phyloP scores from a whole-genome alignment of 2,329 filamentous ascomycete genomes.

The Beauveria brongniartii region DNA sequence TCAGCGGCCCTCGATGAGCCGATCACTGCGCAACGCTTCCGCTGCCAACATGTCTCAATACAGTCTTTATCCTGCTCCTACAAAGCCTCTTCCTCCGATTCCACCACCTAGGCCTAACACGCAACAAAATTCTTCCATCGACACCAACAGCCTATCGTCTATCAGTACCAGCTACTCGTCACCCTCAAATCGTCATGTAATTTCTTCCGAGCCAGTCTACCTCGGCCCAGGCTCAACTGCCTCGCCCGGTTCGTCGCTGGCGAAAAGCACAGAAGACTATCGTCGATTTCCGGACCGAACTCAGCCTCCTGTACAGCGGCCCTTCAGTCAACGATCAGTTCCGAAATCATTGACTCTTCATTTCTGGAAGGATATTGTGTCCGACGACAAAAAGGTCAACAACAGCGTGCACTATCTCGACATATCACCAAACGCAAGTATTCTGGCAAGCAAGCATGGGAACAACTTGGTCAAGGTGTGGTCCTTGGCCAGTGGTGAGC shows the following conservation, averaged over 20 bases:
- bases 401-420: conserved; percentile 28
- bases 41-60: conserved; percentile 5
- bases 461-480: conserved; percentile 86
- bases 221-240: neutral
- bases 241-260: neutral
- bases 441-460: conserved; percentile 28
- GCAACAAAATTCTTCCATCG: neutral
- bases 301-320: neutral
- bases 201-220: neutral
- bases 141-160: conserved; percentile 8
- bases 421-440: conserved; percentile 24
- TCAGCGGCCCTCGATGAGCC: neutral
- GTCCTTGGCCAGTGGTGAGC: conserved; percentile 72
- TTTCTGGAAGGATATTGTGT: conserved; percentile 18
- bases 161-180: conserved; percentile 6
- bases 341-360: neutral
- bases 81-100: conserved; percentile 9
- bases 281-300: neutral
- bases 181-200: neutral
- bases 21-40: neutral
- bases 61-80: conserved; percentile 9
- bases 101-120: neutral
- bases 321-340: neutral
- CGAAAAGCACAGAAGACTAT: neutral
- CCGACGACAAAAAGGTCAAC: conserved; percentile 22